These are phyloP conservation scores for Avena atlantica DNA, from an alignment of 176 grass and related monocot species.

Conservation along the genomic window DNA sequence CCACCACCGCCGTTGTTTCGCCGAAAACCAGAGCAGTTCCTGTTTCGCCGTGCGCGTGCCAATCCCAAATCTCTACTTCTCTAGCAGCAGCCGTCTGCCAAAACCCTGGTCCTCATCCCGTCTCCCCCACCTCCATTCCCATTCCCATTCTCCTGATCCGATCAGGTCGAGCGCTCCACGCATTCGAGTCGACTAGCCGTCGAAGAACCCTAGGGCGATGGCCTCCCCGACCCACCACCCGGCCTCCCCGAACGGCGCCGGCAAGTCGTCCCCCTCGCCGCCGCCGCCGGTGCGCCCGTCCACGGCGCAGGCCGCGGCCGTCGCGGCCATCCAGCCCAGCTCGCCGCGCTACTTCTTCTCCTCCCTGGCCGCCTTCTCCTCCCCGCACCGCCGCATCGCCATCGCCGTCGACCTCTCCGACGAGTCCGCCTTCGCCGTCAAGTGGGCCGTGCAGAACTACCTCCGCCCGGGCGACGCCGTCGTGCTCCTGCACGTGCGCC, in stretches of 20 bases:
- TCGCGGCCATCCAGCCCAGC: conserved; percentile 60
- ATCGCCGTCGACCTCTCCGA: conserved; percentile 93
- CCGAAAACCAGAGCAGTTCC: neutral
- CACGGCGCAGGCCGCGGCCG: conserved; percentile 39
- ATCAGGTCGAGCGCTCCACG: conserved; percentile 39
- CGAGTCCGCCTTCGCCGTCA: conserved; percentile 89
- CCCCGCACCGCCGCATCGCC: conserved; percentile 77
- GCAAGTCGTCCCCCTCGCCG: conserved; percentile 35
- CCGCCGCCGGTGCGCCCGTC: conserved; percentile 37
- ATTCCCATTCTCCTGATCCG: neutral
- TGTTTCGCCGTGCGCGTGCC: conserved; percentile 1
- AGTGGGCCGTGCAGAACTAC: conserved; percentile 96
- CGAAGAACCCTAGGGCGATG: conserved; percentile 22
- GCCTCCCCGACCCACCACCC: conserved; percentile 47
- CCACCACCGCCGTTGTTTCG: neutral
- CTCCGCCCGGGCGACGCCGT: conserved; percentile 90
- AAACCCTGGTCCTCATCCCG: conserved; percentile 26
- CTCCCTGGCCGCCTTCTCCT: conserved; percentile 44
- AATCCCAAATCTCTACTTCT: neutral
- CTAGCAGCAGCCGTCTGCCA: neutral
- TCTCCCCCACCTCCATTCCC: neutral
- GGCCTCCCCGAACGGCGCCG: conserved; percentile 43
- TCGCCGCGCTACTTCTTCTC: conserved; percentile 74
- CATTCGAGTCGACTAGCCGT: neutral
- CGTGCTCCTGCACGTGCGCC: conserved; percentile 81